Base-by-base conservation (phyloP, 192 early-diverging fungal species). In the Pilaira anomala region DNA sequence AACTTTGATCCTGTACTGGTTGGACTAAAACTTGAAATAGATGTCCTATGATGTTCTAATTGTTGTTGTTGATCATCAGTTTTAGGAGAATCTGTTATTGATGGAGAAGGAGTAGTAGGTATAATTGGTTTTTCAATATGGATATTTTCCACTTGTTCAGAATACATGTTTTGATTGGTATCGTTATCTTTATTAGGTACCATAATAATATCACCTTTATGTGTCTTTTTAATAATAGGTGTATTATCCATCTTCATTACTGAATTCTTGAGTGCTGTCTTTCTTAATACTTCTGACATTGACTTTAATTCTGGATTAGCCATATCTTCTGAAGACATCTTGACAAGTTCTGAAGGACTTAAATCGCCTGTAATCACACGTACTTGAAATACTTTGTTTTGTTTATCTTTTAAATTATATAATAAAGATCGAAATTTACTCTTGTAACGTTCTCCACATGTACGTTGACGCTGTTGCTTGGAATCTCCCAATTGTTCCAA, bases 281-380 rank as follows among this genome's bases (percentile, higher is more conserved):
- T 69, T 39, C 86, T 74, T 21, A 84, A 67, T 28, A 77, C 74
- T 36, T 82, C 87, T 2, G 74, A 73, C 57, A 83, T 80, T 3
- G 75, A 78, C 62, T 85, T 77, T 9, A 90, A 68, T 54, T 84
- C 85, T 1, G 89, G 88, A 61, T 90, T 92, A 0, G 94, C 95
- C 85, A 99, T 89, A 48, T 98, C 96, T 54, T 89, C 89, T 13
- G 84, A 85, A 7, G 85, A 81, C 87, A 97, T 93, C 5, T 79
- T 78, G 25, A 91, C 88, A 54, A 97, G 84, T 5, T 78, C 74
- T 48, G 83, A 77, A 3, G 83, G 77, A 2, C 78, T 56, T 16
- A 96, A 62, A 8, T 84, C 78, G 14, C 88, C 90, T 12, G 73
- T 78, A 2, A 92, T 66, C 3, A 97, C 78, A 18, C 76, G 69